phyloP scores from a whole-genome alignment of 1,284 basidiomycete genomes.

The Pseudozyma flocculosa region DNA sequence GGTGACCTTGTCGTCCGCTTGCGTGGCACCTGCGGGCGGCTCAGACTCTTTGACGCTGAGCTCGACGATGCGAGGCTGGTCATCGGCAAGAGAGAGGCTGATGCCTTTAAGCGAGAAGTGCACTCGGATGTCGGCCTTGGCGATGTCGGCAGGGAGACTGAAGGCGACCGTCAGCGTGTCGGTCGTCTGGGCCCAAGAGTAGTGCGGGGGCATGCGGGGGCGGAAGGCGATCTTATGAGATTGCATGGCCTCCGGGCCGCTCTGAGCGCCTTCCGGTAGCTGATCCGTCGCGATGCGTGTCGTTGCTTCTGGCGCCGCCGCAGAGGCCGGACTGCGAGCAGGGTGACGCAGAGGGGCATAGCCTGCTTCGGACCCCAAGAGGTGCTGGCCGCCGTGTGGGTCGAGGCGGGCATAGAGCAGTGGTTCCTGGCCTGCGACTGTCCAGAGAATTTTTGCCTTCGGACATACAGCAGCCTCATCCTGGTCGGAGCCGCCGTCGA shows the following conservation, averaged over 20 bases:
- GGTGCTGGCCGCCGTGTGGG: conserved; percentile 4
- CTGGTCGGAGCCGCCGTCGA: not conserved
- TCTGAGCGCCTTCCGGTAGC: no score
- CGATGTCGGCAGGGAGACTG: conserved; percentile 68
- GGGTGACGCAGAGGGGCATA: no score
- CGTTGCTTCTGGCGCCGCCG: no score
- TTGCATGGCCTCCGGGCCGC: not conserved
- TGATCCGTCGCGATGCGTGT: no score
- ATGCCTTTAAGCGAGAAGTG: conserved; percentile 70
- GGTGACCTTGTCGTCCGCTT: not conserved
- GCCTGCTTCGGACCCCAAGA: conserved; percentile 19
- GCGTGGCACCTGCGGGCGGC: not conserved
- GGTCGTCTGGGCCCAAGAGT: conserved; percentile 84
- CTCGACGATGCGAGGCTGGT: conserved; percentile 65
- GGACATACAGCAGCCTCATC: not conserved
- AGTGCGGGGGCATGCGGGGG: conserved; percentile 57
- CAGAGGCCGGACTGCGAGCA: no score
- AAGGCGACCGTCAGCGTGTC: conserved; percentile 80
- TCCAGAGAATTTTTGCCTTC: conserved; percentile 6
- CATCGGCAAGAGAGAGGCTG: conserved; percentile 66
- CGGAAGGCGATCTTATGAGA: not conserved
- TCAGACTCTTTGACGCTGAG: conserved; percentile 60
- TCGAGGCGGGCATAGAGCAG: conserved; percentile 16
- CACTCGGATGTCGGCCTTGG: conserved; percentile 33
- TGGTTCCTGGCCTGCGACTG: conserved; percentile 25